A percentile compares a stretch with the other conserved stretches of the same genome.
phyloP scores from a whole-genome alignment of 2,329 filamentous ascomycete genomes.

The Dryadomyces quercus-mongolicae region DNA sequence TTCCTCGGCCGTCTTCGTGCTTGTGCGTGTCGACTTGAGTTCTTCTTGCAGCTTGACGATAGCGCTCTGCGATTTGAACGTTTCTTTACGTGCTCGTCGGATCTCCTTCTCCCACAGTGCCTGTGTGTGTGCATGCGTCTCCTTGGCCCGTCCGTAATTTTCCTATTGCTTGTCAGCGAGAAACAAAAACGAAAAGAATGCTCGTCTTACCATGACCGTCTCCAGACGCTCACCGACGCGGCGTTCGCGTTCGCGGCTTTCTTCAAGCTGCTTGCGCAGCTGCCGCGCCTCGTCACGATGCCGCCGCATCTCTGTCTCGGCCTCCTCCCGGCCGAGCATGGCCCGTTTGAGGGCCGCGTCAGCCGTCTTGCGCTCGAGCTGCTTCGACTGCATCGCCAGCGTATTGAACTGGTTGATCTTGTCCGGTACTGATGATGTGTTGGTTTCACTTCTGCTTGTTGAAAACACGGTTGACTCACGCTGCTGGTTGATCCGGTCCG shows the following conservation, averaged over 20 bases:
- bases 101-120: slow-evolving; percentile 65
- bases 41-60: slow-evolving; percentile 65
- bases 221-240: slow-evolving; percentile 56
- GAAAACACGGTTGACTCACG: slow-evolving; percentile 14
- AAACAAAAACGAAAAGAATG: neutral
- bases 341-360: slow-evolving; percentile 55
- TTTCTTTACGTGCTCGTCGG: slow-evolving; percentile 55
- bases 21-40: slow-evolving; percentile 47
- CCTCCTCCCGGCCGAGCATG: slow-evolving; percentile 57
- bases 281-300: slow-evolving; percentile 47
- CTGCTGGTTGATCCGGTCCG: slow-evolving; percentile 49
- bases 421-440: slow-evolving; percentile 41
- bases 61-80: slow-evolving; percentile 60
- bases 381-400: slow-evolving; percentile 47
- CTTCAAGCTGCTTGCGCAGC: slow-evolving; percentile 47
- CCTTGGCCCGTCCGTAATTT: slow-evolving; percentile 57
- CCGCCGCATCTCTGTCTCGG: slow-evolving; percentile 54
- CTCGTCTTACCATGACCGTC: slow-evolving; percentile 46
- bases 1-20: slow-evolving; percentile 44
- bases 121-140: slow-evolving; percentile 54
- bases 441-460: neutral
- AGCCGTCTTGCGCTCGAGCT: slow-evolving; percentile 51
- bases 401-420: slow-evolving; percentile 64
- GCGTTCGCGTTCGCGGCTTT: slow-evolving; percentile 53
- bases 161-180: slow-evolving; percentile 33